phyloP scores from a whole-genome alignment of 768 basidiomycete species.

The Phylloporus sp. region DNA sequence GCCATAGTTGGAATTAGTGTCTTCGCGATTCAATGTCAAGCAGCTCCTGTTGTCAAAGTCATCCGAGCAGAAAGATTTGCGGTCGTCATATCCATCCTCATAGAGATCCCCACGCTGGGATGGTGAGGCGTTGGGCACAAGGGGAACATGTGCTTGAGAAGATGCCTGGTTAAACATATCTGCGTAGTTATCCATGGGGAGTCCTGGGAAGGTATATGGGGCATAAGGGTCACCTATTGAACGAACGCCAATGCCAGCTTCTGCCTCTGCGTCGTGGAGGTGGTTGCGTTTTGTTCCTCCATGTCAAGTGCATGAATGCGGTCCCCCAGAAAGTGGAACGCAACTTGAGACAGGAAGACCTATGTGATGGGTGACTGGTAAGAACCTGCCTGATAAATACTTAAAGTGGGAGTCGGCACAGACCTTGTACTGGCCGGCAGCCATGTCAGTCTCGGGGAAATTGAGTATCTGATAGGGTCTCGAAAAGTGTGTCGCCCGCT shows the following conservation, averaged over 20 bases:
- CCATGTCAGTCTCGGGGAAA: conserved; percentile 68
- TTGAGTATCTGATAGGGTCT: conserved; percentile 85
- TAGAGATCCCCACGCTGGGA: conserved; percentile 75
- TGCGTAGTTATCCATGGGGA: no score
- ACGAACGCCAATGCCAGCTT: no score
- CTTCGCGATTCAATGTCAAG: conserved; percentile 73
- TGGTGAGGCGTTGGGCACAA: conserved; percentile 73
- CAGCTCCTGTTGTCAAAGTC: conserved; percentile 78
- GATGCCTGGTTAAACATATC: no score
- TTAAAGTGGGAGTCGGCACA: no score
- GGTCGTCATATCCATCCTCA: conserved; percentile 73
- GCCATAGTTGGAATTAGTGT: conserved; percentile 76
- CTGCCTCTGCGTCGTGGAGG: no score
- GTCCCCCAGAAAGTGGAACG: conserved; percentile 89
- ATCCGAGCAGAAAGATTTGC: conserved; percentile 66
- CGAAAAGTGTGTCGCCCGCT: conserved; percentile 83
- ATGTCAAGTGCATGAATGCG: conserved; percentile 75
- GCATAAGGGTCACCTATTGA: no score
- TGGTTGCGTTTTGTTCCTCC: conserved; percentile 84
- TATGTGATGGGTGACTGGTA: conserved; percentile 30
- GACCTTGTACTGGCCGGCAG: conserved; percentile 85
- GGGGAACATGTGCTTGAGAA: no score
- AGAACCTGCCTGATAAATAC: no score
- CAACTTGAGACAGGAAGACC: conserved; percentile 84
- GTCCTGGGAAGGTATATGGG: no score